A percentile compares a stretch with the other conserved stretches of the same genome.
These are phyloP conservation scores for Mortierella sp. DNA, from an alignment of 371 early-diverging fungal species.

Conservation along the genomic window DNA sequence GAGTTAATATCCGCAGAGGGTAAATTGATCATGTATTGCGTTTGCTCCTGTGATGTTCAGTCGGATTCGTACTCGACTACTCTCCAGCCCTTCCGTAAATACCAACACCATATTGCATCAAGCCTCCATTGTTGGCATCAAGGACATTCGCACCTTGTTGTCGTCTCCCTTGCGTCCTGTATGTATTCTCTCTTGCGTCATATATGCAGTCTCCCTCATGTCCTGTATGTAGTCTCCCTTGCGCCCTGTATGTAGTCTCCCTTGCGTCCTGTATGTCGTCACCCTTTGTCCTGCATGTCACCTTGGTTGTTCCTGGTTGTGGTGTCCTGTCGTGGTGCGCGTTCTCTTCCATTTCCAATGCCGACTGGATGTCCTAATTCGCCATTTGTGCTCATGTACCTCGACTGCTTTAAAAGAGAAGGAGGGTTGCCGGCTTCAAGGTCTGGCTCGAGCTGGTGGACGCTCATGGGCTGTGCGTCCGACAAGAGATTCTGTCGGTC, in stretches of 20 bases:
- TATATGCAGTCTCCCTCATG: neutral
- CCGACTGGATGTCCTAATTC: neutral
- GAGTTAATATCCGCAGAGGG: neutral
- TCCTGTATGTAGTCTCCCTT: neutral
- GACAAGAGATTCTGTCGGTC: conserved; percentile 55
- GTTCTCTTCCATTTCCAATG: neutral
- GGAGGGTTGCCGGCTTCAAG: conserved; percentile 48
- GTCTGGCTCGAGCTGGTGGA: conserved; percentile 49
- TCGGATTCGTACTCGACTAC: neutral
- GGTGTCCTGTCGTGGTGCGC: too few species aligned
- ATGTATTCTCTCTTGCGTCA: neutral
- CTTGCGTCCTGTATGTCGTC: neutral
- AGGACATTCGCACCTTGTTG: neutral
- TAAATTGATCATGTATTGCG: neutral
- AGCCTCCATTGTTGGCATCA: neutral
- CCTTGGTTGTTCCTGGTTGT: neutral
- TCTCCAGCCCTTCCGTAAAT: neutral
- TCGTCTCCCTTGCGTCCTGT: neutral
- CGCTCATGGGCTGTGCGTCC: conserved; percentile 56
- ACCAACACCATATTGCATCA: neutral
- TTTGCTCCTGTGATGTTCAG: neutral
- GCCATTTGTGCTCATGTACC: conserved; percentile 24
- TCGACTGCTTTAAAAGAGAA: conserved; percentile 56
- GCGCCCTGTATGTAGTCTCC: neutral
- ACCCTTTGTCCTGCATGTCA: neutral